phyloP scores from a whole-genome alignment of 352 stramenopile genomes.

The Pythium aristosporum region DNA sequence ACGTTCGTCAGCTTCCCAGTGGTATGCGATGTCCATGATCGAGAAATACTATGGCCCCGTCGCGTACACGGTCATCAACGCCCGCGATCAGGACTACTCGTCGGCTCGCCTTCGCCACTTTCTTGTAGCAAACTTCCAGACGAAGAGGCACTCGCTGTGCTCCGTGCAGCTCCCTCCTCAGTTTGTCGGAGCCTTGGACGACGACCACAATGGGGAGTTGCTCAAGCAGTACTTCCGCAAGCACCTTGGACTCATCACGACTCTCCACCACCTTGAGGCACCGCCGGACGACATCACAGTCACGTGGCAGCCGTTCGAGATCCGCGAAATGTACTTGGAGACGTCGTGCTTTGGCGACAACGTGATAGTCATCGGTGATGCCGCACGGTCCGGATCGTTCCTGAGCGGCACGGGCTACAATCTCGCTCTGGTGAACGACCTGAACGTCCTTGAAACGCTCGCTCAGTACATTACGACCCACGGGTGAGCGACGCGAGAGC shows the following conservation, averaged over 20 bases:
- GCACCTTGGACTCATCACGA: conserved; percentile 17
- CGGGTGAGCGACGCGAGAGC: conserved; percentile 2
- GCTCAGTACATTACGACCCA: not conserved
- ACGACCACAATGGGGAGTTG: conserved; percentile 21
- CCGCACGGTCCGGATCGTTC: conserved; percentile 28
- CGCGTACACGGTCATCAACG: conserved; percentile 31
- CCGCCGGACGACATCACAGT: conserved; percentile 18
- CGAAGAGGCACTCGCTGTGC: conserved; percentile 22
- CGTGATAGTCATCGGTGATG: conserved; percentile 28
- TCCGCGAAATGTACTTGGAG: conserved; percentile 28
- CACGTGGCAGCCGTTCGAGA: conserved; percentile 28
- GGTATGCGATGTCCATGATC: conserved; percentile 27
- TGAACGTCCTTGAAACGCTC: conserved; percentile 23
- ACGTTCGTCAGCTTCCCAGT: conserved; percentile 16
- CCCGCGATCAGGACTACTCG: conserved; percentile 20
- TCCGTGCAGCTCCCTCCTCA: conserved; percentile 26
- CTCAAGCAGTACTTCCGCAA: conserved; percentile 22
- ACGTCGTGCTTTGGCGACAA: conserved; percentile 23
- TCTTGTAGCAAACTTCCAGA: conserved; percentile 26
- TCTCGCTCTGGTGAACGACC: conserved; percentile 26
- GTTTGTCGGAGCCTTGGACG: conserved; percentile 29
- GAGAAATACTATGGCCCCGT: conserved; percentile 27
- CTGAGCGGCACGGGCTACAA: conserved; percentile 33
- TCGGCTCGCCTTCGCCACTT: conserved; percentile 23
- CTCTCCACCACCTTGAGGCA: conserved; percentile 17